These are phyloP conservation scores for Populus euphratica DNA, from an alignment of 345 rosid species.

Conservation along the genomic window DNA sequence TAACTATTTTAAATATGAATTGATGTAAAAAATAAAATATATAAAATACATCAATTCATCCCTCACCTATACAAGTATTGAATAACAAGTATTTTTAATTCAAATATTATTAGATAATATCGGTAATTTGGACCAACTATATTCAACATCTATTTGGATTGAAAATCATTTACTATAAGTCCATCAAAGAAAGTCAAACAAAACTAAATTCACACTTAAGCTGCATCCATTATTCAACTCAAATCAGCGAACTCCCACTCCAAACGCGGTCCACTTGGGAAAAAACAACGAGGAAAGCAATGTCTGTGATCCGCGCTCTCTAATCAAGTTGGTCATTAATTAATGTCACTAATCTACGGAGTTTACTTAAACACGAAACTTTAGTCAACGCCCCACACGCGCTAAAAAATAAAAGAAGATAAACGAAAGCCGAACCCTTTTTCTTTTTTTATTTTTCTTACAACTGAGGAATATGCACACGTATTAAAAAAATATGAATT, in stretches of 20 bases:
- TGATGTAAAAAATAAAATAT: no score
- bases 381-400: conserved; percentile 42
- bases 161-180: background rate
- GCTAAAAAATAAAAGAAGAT: background rate
- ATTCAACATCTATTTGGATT: no score
- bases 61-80: no score
- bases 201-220: background rate
- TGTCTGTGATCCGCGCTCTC: conserved; percentile 4
- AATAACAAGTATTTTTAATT: no score
- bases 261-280: background rate
- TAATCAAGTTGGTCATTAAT: background rate
- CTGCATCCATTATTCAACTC: background rate
- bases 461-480: background rate
- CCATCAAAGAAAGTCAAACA: no score
- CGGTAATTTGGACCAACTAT: background rate
- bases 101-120: no score
- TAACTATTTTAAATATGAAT: no score
- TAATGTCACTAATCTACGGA: background rate
- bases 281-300: background rate
- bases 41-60: no score
- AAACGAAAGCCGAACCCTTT: background rate
- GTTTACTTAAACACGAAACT: conserved; percentile 18
- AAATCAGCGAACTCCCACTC: background rate
- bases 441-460: background rate
- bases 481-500: no score